phyloP scores from a whole-genome alignment of 805 yeast species.

The Suhomyces tanzawaensis region DNA sequence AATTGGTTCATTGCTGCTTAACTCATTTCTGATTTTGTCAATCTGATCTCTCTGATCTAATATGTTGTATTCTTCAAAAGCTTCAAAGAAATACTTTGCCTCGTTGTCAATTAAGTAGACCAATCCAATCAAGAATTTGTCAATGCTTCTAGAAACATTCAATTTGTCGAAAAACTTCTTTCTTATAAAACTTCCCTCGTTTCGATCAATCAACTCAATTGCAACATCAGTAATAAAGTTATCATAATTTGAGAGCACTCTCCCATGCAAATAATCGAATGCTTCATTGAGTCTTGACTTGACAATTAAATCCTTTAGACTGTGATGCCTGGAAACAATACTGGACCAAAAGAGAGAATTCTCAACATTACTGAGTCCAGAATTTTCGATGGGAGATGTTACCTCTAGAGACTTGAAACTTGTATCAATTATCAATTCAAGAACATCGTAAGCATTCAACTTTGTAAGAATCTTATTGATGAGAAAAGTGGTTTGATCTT shows the following conservation, averaged over 20 bases:
- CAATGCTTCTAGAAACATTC: slow-evolving; percentile 15
- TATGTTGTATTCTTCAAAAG: slow-evolving; percentile 21
- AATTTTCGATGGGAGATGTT: slow-evolving; percentile 14
- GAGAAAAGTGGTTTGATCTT: slow-evolving; percentile 23
- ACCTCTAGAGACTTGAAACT: slow-evolving; percentile 17
- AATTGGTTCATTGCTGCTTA: slow-evolving; percentile 15
- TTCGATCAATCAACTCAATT: slow-evolving; percentile 26
- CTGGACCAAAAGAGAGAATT: slow-evolving; percentile 32
- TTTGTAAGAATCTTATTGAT: slow-evolving; percentile 22
- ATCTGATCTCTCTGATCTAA: slow-evolving; percentile 6
- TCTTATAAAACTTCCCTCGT: slow-evolving; percentile 42
- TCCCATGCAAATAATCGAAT: slow-evolving; percentile 24
- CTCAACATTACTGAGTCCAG: slow-evolving; percentile 16
- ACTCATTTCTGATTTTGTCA: slow-evolving; percentile 13
- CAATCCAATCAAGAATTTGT: slow-evolving; percentile 34
- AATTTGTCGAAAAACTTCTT: slow-evolving; percentile 29
- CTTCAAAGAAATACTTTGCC: slow-evolving; percentile 19
- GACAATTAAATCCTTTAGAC: slow-evolving; percentile 17
- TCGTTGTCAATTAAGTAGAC: slow-evolving; percentile 30
- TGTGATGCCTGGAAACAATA: slow-evolving; percentile 18
- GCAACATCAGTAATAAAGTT: slow-evolving; percentile 38
- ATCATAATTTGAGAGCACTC: slow-evolving; percentile 16
- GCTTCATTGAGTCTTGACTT: slow-evolving; percentile 20
- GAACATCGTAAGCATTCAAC: slow-evolving; percentile 24
- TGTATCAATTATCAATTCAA: slow-evolving; percentile 25